Conservation (phyloP, 768 basidiomycete species). For the Hypholoma sublateritium region DNA sequence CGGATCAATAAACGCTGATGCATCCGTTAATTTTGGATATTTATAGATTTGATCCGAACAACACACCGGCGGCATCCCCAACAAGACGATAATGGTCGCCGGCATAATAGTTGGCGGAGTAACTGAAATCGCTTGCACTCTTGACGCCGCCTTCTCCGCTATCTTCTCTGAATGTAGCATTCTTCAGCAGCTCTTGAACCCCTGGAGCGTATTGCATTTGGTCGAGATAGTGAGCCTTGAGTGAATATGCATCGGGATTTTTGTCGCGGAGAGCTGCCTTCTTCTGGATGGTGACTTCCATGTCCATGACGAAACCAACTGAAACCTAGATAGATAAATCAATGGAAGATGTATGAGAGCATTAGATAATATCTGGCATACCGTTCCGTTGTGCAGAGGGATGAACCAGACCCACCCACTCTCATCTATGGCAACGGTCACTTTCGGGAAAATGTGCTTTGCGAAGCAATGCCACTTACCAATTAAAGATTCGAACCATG, state of each 20-base stretch:
- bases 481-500: conserved; percentile 65
- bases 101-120: conserved; percentile 32
- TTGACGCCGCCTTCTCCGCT: conserved; percentile 14
- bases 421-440: conserved; percentile 38
- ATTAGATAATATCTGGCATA: neutral
- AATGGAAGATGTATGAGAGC: neutral
- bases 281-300: conserved; percentile 18
- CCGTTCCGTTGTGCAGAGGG: conserved; percentile 51
- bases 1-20: conserved; percentile 44
- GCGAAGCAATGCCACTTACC: conserved; percentile 33
- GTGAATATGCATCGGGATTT: conserved; percentile 12
- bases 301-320: conserved; percentile 52
- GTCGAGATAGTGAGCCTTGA: conserved; percentile 36
- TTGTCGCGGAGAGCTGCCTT: neutral
- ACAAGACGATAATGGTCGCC: conserved; percentile 35
- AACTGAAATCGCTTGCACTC: conserved; percentile 37
- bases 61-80: conserved; percentile 42
- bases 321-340: conserved; percentile 23
- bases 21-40: neutral
- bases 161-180: conserved; percentile 18
- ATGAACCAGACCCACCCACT: conserved; percentile 69
- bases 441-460: neutral
- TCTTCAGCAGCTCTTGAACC: conserved; percentile 26
- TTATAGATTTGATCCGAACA: neutral
- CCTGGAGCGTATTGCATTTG: conserved; percentile 33